These are phyloP conservation scores for Verticillium klebahnii DNA, from an alignment of 2,329 filamentous ascomycete species.

Conservation along the genomic window DNA sequence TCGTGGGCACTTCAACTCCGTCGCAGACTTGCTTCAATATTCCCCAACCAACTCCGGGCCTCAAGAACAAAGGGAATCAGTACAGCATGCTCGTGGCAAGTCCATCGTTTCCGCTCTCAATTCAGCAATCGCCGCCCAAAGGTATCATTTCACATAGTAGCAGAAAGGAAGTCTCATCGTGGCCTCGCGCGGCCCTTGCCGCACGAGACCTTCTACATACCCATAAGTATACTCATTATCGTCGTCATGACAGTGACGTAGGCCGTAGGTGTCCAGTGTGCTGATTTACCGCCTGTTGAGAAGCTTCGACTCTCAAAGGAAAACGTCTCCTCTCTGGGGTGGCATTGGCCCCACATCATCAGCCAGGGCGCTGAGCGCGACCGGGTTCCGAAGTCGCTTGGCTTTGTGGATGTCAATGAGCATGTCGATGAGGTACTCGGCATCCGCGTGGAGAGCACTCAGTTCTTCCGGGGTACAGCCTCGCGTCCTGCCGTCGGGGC, in stretches of 20 bases:
- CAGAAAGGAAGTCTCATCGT: background rate
- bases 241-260: background rate
- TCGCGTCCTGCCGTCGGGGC: slow-evolving; percentile 28
- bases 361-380: slow-evolving; percentile 4
- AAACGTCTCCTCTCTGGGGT: background rate
- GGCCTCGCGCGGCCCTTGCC: background rate
- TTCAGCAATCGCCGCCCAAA: background rate
- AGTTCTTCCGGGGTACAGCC: slow-evolving; percentile 36
- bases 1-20: too few species aligned
- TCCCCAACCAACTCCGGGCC: background rate
- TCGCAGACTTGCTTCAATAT: background rate
- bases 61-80: background rate
- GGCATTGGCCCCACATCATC: slow-evolving; percentile 8
- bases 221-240: background rate
- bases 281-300: background rate
- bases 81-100: background rate
- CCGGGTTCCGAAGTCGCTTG: slow-evolving; percentile 23
- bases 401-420: slow-evolving; percentile 45
- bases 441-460: slow-evolving; percentile 40
- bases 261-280: background rate
- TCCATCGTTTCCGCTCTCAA: background rate
- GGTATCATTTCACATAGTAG: background rate
- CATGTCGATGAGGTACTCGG: slow-evolving; percentile 48
- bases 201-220: background rate
- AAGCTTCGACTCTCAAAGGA: background rate